Base-by-base conservation (phyloP, 2,329 filamentous ascomycete genomes). In the Aspergillaceae sp. region DNA sequence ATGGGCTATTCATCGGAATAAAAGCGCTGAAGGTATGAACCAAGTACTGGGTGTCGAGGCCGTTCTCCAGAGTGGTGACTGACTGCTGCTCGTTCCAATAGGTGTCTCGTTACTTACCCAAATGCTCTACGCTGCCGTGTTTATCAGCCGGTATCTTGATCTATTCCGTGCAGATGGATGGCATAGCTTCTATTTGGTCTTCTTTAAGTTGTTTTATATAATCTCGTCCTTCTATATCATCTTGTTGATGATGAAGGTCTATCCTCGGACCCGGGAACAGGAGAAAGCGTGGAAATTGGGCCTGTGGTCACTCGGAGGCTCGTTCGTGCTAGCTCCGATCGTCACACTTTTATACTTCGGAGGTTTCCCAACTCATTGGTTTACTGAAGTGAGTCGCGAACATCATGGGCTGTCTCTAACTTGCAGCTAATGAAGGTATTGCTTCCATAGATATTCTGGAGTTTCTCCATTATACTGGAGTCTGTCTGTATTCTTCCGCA, bases 241-340 rank as follows among this genome's bases (percentile, higher is more conserved):
- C 51, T 84, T 78, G 47, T 69, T 94, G 52, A 96, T 97, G 89
- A 84, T 88, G 66, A 84, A 83, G 69, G 73, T 89, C 26, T 95
- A 82, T 65, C 85, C 90, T 7, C 80, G 91, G 32, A 94, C 90
- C n/a, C 75, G 90, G 37, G 91, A 97, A 69, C 77, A 83, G 44
- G 91, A 97, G 71, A 80, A 88, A 57, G 86, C 89, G n/a, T 96
- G 91, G 90, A 94, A 90, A 69, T 74, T 96, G 53, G 87, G 87
- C 37, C 80, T 80, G 28, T 79, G 79, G 53, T 83, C 83, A 44
- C 68, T 91, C 2, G 74, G 70, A 8, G 84, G 78, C 3, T 83
- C 83, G 19, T 59, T 87, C 29, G 57, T 85, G 8, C 62, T 85
- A 29, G 83, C 87, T 7, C 88, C 89, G 0, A 76, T 94, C 52